phyloP scores from a whole-genome alignment of 2,329 filamentous ascomycete species.

The Fusarium graminum region DNA sequence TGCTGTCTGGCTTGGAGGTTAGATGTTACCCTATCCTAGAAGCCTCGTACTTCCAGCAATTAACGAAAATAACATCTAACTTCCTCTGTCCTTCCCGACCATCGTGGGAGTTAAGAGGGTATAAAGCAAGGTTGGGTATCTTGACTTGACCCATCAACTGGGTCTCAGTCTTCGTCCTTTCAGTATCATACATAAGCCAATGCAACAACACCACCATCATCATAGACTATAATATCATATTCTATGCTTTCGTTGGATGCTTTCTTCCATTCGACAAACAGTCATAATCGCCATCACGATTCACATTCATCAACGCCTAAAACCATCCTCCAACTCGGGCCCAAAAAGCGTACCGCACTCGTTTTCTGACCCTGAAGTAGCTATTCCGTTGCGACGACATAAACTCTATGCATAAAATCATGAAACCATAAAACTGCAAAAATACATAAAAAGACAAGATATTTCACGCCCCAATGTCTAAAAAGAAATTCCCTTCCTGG shows the following conservation, averaged over 20 bases:
- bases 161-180: constrained; percentile 20
- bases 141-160: constrained; percentile 18
- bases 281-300: constrained; percentile 5
- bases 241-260: constrained; percentile 26
- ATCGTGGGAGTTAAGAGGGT: constrained; percentile 13
- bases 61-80: not conserved
- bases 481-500: constrained; percentile 29
- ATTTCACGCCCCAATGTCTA: constrained; percentile 17
- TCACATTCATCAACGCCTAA: constrained; percentile 40
- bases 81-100: not conserved
- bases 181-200: constrained; percentile 16
- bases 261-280: constrained; percentile 2
- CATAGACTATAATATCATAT: constrained; percentile 31
- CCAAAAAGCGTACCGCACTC: constrained; percentile 13
- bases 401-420: constrained; percentile 17
- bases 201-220: constrained; percentile 27
- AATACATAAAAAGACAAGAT: constrained; percentile 25
- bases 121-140: constrained; percentile 24
- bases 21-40: not conserved
- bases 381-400: constrained; percentile 11
- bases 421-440: not conserved
- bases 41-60: not conserved
- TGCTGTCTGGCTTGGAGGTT: not conserved
- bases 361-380: constrained; percentile 24
- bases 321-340: constrained; percentile 13